A percentile compares a stretch with the other conserved stretches of the same genome.
Conservation (phyloP, 2,329 filamentous ascomycete species). For the Penicillium sp. region DNA sequence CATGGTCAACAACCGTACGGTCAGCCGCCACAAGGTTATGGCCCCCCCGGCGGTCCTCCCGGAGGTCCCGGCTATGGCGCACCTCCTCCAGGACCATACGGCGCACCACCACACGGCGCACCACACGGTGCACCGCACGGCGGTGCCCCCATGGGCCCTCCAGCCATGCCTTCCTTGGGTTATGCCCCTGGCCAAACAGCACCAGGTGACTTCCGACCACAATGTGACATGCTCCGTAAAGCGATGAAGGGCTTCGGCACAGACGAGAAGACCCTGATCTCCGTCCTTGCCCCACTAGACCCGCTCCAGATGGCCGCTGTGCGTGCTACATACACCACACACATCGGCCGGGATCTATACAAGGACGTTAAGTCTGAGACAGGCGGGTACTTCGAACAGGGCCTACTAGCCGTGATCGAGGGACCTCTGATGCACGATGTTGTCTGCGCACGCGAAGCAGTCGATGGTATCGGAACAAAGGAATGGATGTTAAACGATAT, state of each 20-base stretch:
- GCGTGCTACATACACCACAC: constrained; percentile 68
- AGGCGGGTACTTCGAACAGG: constrained; percentile 72
- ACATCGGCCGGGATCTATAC: constrained; percentile 69
- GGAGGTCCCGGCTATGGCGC: constrained; percentile 31
- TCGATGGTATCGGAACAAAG: constrained; percentile 83
- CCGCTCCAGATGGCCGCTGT: constrained; percentile 76
- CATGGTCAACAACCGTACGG: constrained; percentile 40
- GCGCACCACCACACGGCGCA: constrained; percentile 20
- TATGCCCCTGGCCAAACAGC: constrained; percentile 75
- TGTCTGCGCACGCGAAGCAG: constrained; percentile 69
- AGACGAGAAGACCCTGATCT: constrained; percentile 77
- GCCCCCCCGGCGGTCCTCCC: constrained; percentile 44
- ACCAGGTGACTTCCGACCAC: constrained; percentile 65
- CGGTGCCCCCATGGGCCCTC: constrained; percentile 42
- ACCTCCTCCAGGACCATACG: constrained; percentile 28
- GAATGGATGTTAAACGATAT: constrained; percentile 85
- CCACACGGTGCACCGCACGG: not conserved
- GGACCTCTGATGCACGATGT: constrained; percentile 82
- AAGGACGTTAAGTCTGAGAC: constrained; percentile 80
- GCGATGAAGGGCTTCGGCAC: constrained; percentile 96
- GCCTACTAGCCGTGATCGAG: constrained; percentile 72
- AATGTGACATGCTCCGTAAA: constrained; percentile 72
- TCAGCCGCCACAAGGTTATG: constrained; percentile 24
- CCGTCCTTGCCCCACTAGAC: constrained; percentile 71
- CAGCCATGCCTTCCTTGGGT: constrained; percentile 71